Evolutionary conservation across 192 early-diverging fungal genomes (phyloP), one percentile per base, ranked within the genome.

Genomic region (Coemansia sp.): DNA sequence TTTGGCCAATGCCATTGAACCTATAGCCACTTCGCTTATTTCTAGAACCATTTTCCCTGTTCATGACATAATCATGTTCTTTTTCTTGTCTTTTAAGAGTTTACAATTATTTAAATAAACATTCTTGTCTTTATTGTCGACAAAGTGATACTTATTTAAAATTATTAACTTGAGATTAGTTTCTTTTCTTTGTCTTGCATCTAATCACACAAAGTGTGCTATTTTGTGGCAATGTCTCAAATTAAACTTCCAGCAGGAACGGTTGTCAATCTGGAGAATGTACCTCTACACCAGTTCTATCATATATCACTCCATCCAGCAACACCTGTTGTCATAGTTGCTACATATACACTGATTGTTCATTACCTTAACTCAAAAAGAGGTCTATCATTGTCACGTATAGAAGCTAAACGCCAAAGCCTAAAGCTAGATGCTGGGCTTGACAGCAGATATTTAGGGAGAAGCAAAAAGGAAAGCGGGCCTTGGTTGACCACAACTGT

Each of bases 401-500:
- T 80, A 36, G 77, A 74, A 60, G 68, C 79, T 21, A 77, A 71
- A 60, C 76, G 79, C 45, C 73, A 65, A 51, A 62, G 63, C 13
- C 46, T 76, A 55, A 61, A 73, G 40, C 62, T 65, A 9, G 61
- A 62, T 8, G 62, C 58, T 37, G 71, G 49, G 12, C 48, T 72
- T 51, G 48, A 41, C 43, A 22, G 65, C 4, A 47, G 55, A 32
- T 32, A 43, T 11, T 26, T 26, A 32, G 40, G 16, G 8, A 42
- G 10, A 36, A 36, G 39, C 46, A 74, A 45, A 42, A 76, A 65
- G 22, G 64, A 82, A 22, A 82, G 68, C 52, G 79, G 78, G 11
- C 80, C 81, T 32, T 83, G 81, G 72, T 91, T 95, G 88, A 95
- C 89, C 51, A 80, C 85, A 15, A 86, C 92, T 81, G 90, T 94